Conservation (phyloP, 1,284 basidiomycete genomes). For the Xerocomus nothofagi region DNA sequence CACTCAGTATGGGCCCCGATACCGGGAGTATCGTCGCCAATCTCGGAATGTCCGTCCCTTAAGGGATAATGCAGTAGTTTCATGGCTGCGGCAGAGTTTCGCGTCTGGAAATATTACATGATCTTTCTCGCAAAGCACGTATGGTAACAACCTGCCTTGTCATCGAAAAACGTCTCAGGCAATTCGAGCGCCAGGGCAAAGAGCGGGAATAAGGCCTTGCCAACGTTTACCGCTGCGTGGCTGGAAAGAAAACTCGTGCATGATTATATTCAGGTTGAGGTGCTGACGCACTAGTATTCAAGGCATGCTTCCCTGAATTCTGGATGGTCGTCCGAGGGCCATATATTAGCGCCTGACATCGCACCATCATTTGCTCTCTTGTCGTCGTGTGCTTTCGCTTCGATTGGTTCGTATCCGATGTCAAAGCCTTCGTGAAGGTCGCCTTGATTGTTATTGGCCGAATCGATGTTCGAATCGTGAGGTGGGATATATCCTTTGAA, state of each 20-base stretch:
- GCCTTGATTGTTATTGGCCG: conserved; percentile 56
- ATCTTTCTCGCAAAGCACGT: neutral
- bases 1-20: conserved; percentile 84
- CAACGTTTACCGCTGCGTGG: conserved; percentile 57
- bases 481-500: conserved; percentile 82
- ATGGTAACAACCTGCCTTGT: conserved; percentile 53
- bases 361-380: conserved; percentile 42
- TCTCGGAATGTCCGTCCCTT: conserved; percentile 55
- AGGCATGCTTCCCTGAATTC: conserved; percentile 25
- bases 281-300: conserved; percentile 32
- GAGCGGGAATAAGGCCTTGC: conserved; percentile 74
- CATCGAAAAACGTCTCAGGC: conserved; percentile 74
- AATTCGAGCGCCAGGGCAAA: conserved; percentile 82
- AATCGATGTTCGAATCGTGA: conserved; percentile 65
- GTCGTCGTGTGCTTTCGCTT: conserved; percentile 37
- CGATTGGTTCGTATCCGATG: conserved; percentile 65
- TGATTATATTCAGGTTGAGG: neutral
- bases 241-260: conserved; percentile 35
- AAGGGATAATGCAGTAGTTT: conserved; percentile 79
- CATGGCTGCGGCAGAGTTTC: conserved; percentile 74
- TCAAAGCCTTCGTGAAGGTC: conserved; percentile 88
- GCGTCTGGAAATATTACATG: conserved; percentile 28
- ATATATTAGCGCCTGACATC: conserved; percentile 61
- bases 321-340: conserved; percentile 33
- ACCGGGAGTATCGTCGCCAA: conserved; percentile 59